Evolutionary conservation across 768 basidiomycete genomes (phyloP).

Genomic region (Lactarius trivialis): DNA sequence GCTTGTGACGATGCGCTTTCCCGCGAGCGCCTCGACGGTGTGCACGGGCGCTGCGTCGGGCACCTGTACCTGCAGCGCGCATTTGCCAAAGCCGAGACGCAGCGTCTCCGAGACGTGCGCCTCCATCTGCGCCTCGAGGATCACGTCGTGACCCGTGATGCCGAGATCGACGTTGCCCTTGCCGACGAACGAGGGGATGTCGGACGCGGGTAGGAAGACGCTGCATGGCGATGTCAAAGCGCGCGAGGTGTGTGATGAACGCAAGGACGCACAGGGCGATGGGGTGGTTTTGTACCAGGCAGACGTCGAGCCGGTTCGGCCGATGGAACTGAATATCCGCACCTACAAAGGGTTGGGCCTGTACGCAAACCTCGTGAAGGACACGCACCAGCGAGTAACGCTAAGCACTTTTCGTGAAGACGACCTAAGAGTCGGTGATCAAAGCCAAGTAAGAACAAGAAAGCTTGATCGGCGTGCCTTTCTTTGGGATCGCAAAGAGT

Average conservation of each 20-base stretch:
- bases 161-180: conserved; percentile 96
- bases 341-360: conserved; percentile 39
- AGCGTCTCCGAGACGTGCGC: conserved; percentile 70
- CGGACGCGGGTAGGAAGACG: conserved; percentile 92
- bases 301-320: conserved; percentile 83
- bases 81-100: conserved; percentile 88
- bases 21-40: conserved; percentile 71
- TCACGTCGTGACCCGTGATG: conserved; percentile 97
- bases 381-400: conserved; percentile 66
- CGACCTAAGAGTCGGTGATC: conserved; percentile 47
- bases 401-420: conserved; percentile 84
- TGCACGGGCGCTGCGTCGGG: conserved; percentile 69
- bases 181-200: conserved; percentile 98
- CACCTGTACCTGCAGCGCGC: conserved; percentile 83
- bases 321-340: conserved; percentile 94
- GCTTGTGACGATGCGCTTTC: conserved; percentile 90
- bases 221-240: conserved; percentile 35
- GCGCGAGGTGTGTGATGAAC: not conserved
- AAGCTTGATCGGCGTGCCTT: conserved; percentile 46
- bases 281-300: conserved; percentile 86
- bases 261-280: conserved; percentile 76
- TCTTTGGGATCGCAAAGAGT: conserved; percentile 96
- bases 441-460: not conserved
- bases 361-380: not conserved
- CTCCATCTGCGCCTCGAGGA: conserved; percentile 84